phyloP scores from a whole-genome alignment of 257 asterid species.

The Asclepias syriaca region DNA sequence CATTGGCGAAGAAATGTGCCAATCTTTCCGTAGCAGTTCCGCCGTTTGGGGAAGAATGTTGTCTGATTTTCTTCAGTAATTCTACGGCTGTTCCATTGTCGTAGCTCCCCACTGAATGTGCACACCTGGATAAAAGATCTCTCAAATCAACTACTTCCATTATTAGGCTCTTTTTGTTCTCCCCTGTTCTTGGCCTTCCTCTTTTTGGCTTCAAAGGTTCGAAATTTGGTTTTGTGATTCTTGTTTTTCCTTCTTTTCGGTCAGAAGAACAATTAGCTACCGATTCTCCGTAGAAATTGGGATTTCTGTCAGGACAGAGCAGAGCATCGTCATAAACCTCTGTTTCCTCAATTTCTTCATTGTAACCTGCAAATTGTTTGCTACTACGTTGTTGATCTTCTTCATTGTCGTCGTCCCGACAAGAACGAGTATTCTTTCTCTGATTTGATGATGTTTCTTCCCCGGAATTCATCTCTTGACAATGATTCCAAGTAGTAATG shows the following conservation, averaged over 20 bases:
- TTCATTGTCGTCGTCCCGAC: conserved; percentile 18
- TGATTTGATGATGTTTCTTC: neutral
- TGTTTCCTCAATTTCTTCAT: conserved; percentile 22
- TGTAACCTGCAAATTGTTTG: conserved; percentile 36
- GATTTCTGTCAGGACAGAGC: conserved; percentile 55
- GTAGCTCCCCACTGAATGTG: conserved; percentile 31
- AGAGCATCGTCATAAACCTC: conserved; percentile 50
- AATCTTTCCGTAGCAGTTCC: conserved; percentile 41
- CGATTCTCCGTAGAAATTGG: conserved; percentile 36
- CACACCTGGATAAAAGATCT: conserved; percentile 25
- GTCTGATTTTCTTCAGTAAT: conserved; percentile 33
- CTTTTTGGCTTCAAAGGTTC: conserved; percentile 46
- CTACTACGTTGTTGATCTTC: conserved; percentile 19
- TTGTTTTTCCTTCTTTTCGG: conserved; percentile 17
- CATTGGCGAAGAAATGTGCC: conserved; percentile 54
- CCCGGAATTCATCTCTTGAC: neutral
- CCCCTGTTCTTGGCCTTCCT: no score
- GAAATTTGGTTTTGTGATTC: conserved; percentile 13
- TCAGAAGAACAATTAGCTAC: neutral
- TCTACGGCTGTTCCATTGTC: conserved; percentile 24
- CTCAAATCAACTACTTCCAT: conserved; percentile 26
- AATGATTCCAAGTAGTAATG: neutral
- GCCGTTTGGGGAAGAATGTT: conserved; percentile 42
- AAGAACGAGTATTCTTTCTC: conserved; percentile 8
- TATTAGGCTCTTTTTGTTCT: no score